A percentile compares a stretch with the other conserved stretches of the same genome.
Evolutionary conservation across 345 rosid species (phyloP).

Genomic region (Anacardium occidentale): DNA sequence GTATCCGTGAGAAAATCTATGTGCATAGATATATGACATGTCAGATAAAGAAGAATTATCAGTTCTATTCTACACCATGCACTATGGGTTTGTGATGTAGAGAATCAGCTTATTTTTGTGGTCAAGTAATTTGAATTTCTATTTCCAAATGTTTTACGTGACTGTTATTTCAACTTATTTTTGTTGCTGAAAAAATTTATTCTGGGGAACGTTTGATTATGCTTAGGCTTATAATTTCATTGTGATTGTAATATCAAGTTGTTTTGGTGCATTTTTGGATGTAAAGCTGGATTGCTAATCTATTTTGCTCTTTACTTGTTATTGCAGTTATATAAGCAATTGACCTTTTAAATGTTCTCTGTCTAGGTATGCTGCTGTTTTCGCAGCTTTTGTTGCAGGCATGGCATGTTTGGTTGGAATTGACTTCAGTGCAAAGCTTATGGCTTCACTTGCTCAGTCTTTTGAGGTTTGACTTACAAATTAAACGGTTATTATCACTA

Average conservation of each 20-base stretch:
- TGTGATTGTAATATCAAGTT: neutral
- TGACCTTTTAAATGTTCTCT: slow-evolving; percentile 20
- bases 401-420: slow-evolving; percentile 79
- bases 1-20: neutral
- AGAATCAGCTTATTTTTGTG: neutral
- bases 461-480: slow-evolving; percentile 54
- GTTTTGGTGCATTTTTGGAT: neutral
- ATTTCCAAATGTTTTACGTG: neutral
- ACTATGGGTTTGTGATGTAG: neutral
- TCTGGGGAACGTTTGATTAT: neutral
- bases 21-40: neutral
- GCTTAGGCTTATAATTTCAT: slow-evolving; percentile 1
- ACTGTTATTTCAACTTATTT: neutral
- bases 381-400: slow-evolving; percentile 92
- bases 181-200: neutral
- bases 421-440: slow-evolving; percentile 84
- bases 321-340: neutral
- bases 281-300: neutral
- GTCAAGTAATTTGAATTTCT: neutral
- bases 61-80: neutral
- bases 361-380: slow-evolving; percentile 76
- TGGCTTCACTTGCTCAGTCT: slow-evolving; percentile 70
- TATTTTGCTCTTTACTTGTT: neutral
- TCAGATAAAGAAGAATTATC: neutral
- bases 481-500: neutral